Conservation (phyloP, 768 basidiomycete species). For the Mycena chlorophos region DNA sequence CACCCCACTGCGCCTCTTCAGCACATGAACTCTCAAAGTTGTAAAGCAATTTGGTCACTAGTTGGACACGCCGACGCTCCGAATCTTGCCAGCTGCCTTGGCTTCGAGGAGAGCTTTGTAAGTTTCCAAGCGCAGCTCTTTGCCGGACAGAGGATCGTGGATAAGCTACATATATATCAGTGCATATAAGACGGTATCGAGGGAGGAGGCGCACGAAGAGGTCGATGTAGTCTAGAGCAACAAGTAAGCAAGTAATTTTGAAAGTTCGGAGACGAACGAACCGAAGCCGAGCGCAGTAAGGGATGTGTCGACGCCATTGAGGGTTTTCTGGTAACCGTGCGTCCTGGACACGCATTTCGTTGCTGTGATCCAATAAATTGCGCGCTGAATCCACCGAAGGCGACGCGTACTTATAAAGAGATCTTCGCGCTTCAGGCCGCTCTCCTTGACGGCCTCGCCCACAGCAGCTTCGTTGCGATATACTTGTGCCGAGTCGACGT, state of each 20-base stretch:
- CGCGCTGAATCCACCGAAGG: not conserved
- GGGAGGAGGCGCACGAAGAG: slow-evolving; percentile 42
- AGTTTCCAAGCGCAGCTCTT: slow-evolving; percentile 61
- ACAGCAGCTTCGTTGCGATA: slow-evolving; percentile 69
- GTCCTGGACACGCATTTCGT: slow-evolving; percentile 60
- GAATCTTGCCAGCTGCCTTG: slow-evolving; percentile 64
- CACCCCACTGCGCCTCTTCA: slow-evolving; percentile 49
- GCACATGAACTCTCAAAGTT: not conserved
- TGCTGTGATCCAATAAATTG: slow-evolving; percentile 48
- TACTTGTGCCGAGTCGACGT: slow-evolving; percentile 71
- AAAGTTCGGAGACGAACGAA: slow-evolving; percentile 25
- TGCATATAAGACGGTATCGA: not conserved
- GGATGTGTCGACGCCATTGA: slow-evolving; percentile 60
- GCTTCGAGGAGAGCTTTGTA: slow-evolving; percentile 70
- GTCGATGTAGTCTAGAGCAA: slow-evolving; percentile 57
- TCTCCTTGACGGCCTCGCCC: slow-evolving; percentile 57
- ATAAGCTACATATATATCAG: slow-evolving; percentile 49
- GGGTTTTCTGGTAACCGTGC: slow-evolving; percentile 64
- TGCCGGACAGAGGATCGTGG: slow-evolving; percentile 69
- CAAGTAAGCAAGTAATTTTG: not conserved
- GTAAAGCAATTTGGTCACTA: slow-evolving; percentile 46
- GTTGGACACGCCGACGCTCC: slow-evolving; percentile 80
- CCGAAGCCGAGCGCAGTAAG: slow-evolving; percentile 60
- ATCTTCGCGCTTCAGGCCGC: slow-evolving; percentile 55
- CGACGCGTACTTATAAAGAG: slow-evolving; percentile 66